Conservation (phyloP, 2,329 filamentous ascomycete genomes). For the Pseudogymnoascus sp. region DNA sequence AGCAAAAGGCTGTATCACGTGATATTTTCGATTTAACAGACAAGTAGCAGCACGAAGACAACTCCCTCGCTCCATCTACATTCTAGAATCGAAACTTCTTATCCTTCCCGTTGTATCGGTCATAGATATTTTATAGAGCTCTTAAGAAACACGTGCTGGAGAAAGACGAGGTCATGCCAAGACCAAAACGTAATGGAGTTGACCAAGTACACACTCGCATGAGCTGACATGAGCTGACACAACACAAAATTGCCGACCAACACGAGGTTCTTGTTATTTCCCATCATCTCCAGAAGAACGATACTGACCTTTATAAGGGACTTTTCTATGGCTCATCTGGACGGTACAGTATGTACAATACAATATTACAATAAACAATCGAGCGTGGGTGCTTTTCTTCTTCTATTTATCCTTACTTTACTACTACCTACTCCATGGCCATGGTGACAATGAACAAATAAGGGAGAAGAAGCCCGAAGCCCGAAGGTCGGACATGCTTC, state of each 20-base stretch:
- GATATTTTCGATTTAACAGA: not conserved
- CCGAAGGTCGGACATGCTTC: too few relatives aligned
- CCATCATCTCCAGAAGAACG: not conserved
- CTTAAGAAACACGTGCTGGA: not conserved
- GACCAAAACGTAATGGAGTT: not conserved
- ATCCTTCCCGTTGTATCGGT: not conserved
- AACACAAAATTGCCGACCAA: not conserved
- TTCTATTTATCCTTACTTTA: too few relatives aligned
- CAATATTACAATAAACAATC: not conserved
- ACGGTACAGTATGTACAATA: not conserved
- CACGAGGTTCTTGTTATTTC: not conserved
- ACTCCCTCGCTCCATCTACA: not conserved
- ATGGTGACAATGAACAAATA: not conserved
- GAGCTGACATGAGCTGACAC: not conserved
- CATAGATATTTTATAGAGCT: too few relatives aligned
- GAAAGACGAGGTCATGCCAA: not conserved
- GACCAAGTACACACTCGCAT: not conserved
- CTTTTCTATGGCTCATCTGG: not conserved
- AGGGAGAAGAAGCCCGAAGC: not conserved
- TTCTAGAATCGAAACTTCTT: too few relatives aligned
- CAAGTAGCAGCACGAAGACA: not conserved
- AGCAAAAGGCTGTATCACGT: not conserved
- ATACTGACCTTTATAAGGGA: not conserved
- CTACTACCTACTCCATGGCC: not conserved
- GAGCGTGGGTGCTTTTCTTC: too few relatives aligned